These are phyloP conservation scores for Eragrostis nindensis DNA, from an alignment of 176 grass and related monocot species.

Conservation along the genomic window DNA sequence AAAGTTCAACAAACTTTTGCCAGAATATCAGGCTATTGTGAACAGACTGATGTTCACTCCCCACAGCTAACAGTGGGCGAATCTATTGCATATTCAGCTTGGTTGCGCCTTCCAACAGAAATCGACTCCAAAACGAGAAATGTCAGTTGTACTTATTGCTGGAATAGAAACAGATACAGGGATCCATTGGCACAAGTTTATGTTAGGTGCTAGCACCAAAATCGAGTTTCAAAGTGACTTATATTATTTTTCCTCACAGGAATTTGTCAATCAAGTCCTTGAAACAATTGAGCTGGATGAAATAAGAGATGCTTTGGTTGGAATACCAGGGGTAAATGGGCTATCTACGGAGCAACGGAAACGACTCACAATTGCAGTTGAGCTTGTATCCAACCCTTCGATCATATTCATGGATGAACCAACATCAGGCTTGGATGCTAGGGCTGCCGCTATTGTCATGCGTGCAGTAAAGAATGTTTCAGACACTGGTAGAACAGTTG, in stretches of 20 bases:
- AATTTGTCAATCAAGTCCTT: conserved; percentile 79
- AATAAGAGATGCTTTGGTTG: conserved; percentile 72
- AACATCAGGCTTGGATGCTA: conserved; percentile 73
- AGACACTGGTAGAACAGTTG: conserved; percentile 78
- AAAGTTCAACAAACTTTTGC: conserved; percentile 73
- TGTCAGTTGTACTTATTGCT: conserved; percentile 46
- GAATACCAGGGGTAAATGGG: conserved; percentile 58
- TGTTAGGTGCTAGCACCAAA: background rate
- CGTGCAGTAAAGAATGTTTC: conserved; percentile 70
- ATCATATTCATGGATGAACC: conserved; percentile 89
- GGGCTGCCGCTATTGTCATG: conserved; percentile 77
- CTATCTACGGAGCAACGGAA: conserved; percentile 75
- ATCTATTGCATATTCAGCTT: conserved; percentile 76
- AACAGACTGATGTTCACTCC: conserved; percentile 77
- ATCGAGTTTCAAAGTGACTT: background rate
- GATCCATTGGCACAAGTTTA: background rate
- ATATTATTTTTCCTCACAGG: conserved; percentile 34
- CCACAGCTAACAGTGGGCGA: conserved; percentile 75
- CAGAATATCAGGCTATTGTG: conserved; percentile 84
- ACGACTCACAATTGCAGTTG: conserved; percentile 70
- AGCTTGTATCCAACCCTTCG: conserved; percentile 81
- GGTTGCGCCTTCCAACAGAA: conserved; percentile 68
- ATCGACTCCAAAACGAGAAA: conserved; percentile 58
- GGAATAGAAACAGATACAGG: background rate
- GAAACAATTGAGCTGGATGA: conserved; percentile 80